Conservation (phyloP, 345 rosid species). For the Citrus sinensis region DNA sequence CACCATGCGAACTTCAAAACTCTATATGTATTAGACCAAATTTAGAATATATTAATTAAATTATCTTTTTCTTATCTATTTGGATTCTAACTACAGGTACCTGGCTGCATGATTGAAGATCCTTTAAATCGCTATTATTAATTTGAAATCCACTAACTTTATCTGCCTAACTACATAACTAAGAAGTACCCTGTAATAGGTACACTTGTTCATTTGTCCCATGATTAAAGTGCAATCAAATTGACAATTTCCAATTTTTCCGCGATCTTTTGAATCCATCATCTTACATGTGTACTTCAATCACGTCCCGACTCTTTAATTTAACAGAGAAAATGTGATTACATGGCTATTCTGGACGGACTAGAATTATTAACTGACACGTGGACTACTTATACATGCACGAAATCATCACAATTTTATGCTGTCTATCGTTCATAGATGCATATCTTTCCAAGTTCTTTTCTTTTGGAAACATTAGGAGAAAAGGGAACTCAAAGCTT, state of each 20-base stretch:
- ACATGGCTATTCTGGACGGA: not conserved
- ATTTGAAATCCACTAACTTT: not conserved
- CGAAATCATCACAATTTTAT: not conserved
- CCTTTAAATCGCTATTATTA: not conserved
- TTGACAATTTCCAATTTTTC: not conserved
- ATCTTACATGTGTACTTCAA: not conserved
- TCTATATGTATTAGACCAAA: too few relatives aligned
- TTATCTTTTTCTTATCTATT: not conserved
- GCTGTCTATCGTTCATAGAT: not conserved
- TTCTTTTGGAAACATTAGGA: not conserved
- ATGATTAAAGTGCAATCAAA: not conserved
- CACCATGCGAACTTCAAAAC: too few relatives aligned
- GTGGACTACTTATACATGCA: not conserved
- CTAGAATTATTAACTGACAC: not conserved
- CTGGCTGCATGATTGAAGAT: not conserved
- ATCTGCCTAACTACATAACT: constrained; percentile 1
- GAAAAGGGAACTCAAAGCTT: not conserved
- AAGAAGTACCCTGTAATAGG: not conserved
- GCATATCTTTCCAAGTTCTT: not conserved
- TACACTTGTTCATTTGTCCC: not conserved
- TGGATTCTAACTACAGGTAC: not conserved
- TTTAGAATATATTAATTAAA: too few relatives aligned
- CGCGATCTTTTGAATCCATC: not conserved
- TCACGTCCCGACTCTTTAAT: not conserved
- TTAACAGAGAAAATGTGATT: not conserved